Conservation (phyloP, 345 rosid species). For the Draba incana region DNA sequence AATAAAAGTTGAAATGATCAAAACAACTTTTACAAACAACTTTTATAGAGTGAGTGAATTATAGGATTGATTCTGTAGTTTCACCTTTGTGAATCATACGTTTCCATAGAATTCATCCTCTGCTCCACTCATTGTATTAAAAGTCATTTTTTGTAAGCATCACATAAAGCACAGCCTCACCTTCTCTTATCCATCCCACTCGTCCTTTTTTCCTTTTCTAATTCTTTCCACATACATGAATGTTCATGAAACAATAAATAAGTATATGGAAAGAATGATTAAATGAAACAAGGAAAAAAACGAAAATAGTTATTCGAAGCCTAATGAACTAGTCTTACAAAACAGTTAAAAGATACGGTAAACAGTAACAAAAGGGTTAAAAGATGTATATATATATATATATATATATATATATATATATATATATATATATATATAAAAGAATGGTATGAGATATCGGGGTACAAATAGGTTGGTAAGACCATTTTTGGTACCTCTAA, state of each 20-base stretch:
- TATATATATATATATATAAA: too few relatives aligned
- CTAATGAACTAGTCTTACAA: too few relatives aligned
- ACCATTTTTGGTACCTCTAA: too few relatives aligned
- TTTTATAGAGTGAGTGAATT: constrained; percentile 21
- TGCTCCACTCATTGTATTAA: constrained; percentile 14
- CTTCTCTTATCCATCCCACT: constrained; percentile 20
- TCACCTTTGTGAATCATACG: constrained; percentile 39
- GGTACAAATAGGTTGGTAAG: too few relatives aligned
- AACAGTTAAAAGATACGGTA: too few relatives aligned
- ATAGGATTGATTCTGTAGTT: constrained; percentile 31
- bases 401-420: too few relatives aligned
- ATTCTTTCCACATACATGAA: constrained; percentile 12
- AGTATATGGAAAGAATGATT: background rate
- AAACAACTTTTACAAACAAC: background rate
- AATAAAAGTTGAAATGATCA: background rate
- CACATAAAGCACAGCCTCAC: constrained; percentile 11
- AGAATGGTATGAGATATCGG: too few relatives aligned
- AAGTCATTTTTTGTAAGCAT: constrained; percentile 38
- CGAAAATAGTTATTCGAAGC: too few relatives aligned
- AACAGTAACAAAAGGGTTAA: too few relatives aligned
- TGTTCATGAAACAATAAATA: background rate
- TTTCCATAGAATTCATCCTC: constrained; percentile 27
- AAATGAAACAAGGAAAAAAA: background rate
- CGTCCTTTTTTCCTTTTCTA: background rate
- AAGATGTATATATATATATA: too few relatives aligned